Percentiles rank a stretch among this genome's conserved stretches.
Evolutionary conservation across 2,329 filamentous ascomycete species (phyloP).

Genomic region (Fusarium sp.): DNA sequence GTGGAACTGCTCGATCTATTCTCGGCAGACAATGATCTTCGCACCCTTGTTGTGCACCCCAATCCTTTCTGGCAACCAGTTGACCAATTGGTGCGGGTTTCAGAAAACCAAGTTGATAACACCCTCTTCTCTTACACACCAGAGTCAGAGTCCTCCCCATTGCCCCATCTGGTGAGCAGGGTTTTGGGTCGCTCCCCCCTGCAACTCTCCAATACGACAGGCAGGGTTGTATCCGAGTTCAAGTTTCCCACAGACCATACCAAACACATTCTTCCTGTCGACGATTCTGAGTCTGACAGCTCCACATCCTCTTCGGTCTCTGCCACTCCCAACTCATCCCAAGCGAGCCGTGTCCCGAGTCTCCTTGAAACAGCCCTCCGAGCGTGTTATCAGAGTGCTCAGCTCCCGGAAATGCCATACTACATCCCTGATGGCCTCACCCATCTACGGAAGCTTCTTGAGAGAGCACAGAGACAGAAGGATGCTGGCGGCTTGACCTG

Average conservation of each 20-base stretch:
- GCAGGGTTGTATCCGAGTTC: constrained; percentile 47
- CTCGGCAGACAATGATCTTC: constrained; percentile 57
- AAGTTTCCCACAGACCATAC: constrained; percentile 40
- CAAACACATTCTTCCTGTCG: constrained; percentile 39
- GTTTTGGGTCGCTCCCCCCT: constrained; percentile 48
- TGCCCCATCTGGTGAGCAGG: constrained; percentile 41
- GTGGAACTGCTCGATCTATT: constrained; percentile 72
- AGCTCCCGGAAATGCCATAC: constrained; percentile 56
- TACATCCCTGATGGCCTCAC: constrained; percentile 57
- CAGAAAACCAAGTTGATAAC: constrained; percentile 10
- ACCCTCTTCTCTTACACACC: constrained; percentile 21
- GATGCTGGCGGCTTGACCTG: constrained; percentile 64
- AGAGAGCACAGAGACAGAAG: constrained; percentile 55
- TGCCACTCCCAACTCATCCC: constrained; percentile 1
- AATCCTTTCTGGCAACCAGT: constrained; percentile 70
- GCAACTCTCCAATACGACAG: constrained; percentile 48
- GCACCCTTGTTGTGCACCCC: constrained; percentile 67
- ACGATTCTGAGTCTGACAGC: constrained; percentile 21
- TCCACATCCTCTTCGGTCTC: constrained; percentile 13
- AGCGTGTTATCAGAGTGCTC: constrained; percentile 57
- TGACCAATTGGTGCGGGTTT: constrained; percentile 7
- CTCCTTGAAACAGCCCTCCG: constrained; percentile 64
- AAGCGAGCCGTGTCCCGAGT: constrained; percentile 57
- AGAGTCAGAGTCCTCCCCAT: neutral
- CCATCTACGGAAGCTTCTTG: constrained; percentile 56